phyloP scores from a whole-genome alignment of 441 rosid species.

The Aquilaria agallochum region DNA sequence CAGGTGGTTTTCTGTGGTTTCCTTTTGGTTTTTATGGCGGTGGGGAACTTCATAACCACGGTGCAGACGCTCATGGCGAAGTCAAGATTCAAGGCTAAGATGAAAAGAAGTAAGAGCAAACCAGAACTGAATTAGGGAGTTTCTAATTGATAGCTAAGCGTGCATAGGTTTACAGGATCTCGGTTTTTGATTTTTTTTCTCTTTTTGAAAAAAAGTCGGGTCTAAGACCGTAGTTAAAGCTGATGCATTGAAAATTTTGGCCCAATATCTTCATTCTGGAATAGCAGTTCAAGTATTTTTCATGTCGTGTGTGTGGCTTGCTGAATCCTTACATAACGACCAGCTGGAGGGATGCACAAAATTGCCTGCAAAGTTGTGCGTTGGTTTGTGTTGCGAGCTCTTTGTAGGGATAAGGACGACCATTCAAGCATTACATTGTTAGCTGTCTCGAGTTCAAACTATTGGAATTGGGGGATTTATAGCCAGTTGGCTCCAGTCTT shows the following conservation, averaged over 20 bases:
- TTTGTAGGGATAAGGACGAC: no score
- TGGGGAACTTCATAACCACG: constrained; percentile 86
- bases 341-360: background rate
- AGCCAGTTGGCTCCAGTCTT: no score
- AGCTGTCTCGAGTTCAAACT: no score
- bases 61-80: constrained; percentile 80
- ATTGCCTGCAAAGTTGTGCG: no score
- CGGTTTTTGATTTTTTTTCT: constrained; percentile 15
- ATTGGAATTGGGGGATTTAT: no score
- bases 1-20: constrained; percentile 83
- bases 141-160: constrained; percentile 11
- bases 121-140: constrained; percentile 39
- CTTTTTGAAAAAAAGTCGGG: constrained; percentile 9
- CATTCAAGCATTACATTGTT: no score
- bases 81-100: constrained; percentile 96
- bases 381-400: no score
- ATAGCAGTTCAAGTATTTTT: background rate
- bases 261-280: constrained; percentile 9
- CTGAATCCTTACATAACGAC: background rate
- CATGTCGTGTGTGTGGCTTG: no score
- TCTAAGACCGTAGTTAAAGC: constrained; percentile 14
- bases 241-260: constrained; percentile 23
- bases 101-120: constrained; percentile 85
- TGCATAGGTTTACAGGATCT: constrained; percentile 21
- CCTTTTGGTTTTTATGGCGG: constrained; percentile 86